Conservation (phyloP, 805 yeast species). For the Zygoascus biomembranicola region DNA sequence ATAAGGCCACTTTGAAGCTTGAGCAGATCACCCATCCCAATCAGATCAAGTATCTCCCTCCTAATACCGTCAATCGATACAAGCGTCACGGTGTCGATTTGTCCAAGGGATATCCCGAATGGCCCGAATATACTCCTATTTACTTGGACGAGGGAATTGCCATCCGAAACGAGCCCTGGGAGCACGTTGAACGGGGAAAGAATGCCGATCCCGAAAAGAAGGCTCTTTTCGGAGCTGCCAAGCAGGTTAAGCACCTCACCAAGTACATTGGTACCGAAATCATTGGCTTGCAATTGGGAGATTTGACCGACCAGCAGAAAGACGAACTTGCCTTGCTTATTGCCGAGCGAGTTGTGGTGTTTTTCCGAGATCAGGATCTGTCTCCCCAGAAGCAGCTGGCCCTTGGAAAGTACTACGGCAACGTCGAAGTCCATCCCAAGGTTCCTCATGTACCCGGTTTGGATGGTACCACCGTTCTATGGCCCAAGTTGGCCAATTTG, state of each 20-base stretch:
- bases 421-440: conserved; percentile 29
- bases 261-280: conserved; percentile 44
- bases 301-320: conserved; percentile 35
- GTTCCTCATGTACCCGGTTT: conserved; percentile 31
- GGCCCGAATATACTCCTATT: conserved; percentile 32
- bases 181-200: conserved; percentile 31
- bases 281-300: conserved; percentile 38
- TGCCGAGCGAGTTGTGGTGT: conserved; percentile 45
- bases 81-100: conserved; percentile 31
- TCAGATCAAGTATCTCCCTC: conserved; percentile 16
- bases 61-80: conserved; percentile 25
- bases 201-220: conserved; percentile 33
- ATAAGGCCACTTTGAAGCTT: background rate
- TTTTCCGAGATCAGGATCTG: conserved; percentile 42
- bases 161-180: conserved; percentile 29
- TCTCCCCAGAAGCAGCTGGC: conserved; percentile 35
- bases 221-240: conserved; percentile 35
- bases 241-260: conserved; percentile 36
- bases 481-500: conserved; percentile 29
- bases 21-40: background rate
- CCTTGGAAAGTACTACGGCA: conserved; percentile 40
- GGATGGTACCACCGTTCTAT: conserved; percentile 1
- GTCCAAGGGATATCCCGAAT: conserved; percentile 33
- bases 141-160: conserved; percentile 34
- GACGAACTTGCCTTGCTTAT: conserved; percentile 42